Percentiles rank a stretch among this genome's conserved stretches.
These are phyloP conservation scores for Raphanus hybrid DNA, from an alignment of 441 rosid genomes.

Conservation along the genomic window DNA sequence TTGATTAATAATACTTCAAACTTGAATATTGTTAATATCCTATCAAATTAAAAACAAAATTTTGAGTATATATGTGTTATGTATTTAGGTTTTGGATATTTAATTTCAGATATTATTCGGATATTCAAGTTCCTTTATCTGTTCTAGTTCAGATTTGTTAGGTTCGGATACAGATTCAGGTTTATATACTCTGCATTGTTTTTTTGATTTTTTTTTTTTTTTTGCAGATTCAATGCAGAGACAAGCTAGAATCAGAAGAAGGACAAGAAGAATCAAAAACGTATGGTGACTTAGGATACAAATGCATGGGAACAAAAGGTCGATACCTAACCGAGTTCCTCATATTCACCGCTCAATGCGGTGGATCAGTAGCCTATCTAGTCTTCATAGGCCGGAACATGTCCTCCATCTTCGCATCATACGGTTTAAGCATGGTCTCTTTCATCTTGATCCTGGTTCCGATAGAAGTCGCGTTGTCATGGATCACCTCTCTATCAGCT, in stretches of 20 bases:
- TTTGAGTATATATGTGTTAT: not conserved
- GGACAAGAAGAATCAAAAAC: conserved; percentile 60
- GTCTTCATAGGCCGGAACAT: conserved; percentile 90
- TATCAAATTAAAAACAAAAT: not conserved
- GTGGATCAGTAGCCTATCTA: conserved; percentile 86
- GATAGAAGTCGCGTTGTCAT: conserved; percentile 62
- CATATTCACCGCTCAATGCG: conserved; percentile 75
- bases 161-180: too few relatives aligned
- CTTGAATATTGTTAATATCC: not conserved
- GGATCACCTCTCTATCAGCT: conserved; percentile 73
- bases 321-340: conserved; percentile 77
- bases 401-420: conserved; percentile 56
- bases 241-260: conserved; percentile 61
- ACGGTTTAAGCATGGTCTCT: conserved; percentile 44
- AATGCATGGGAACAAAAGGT: conserved; percentile 69
- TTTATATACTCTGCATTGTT: too few relatives aligned
- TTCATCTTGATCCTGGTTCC: conserved; percentile 78
- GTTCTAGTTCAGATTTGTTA: too few relatives aligned
- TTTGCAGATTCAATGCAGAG: conserved; percentile 74
- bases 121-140: not conserved
- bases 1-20: not conserved
- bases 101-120: not conserved
- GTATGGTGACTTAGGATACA: conserved; percentile 83
- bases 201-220: not conserved
- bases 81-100: not conserved